A percentile compares a stretch with the other conserved stretches of the same genome.
These are phyloP conservation scores for Bocquillonia castaneifolia DNA, from an alignment of 441 rosid genomes.

Conservation along the genomic window DNA sequence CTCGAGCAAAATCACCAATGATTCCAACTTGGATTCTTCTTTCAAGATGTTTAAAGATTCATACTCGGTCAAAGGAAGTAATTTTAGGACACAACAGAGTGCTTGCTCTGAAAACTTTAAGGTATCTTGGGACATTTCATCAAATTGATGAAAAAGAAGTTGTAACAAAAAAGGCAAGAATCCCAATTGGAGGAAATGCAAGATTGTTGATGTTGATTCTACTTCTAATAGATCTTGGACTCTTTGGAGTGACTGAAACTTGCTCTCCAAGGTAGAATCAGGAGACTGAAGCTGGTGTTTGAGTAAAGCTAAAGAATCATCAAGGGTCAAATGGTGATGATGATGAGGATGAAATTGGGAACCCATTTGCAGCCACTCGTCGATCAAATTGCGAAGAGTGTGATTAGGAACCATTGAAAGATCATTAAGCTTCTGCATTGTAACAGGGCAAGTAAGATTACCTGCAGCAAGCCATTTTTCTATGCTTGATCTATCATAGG, in stretches of 20 bases:
- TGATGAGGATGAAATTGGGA: constrained; percentile 21
- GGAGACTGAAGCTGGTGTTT: constrained; percentile 36
- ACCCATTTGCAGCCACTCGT: constrained; percentile 44
- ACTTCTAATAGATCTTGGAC: constrained; percentile 25
- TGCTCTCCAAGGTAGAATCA: constrained; percentile 22
- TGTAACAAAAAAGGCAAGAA: constrained; percentile 41
- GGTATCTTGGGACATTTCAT: constrained; percentile 22
- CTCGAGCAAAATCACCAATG: constrained; percentile 32
- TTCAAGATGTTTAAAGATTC: constrained; percentile 34
- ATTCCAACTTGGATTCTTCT: constrained; percentile 33
- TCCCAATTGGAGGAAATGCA: constrained; percentile 36
- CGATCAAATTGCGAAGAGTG: constrained; percentile 51
- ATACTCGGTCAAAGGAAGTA: constrained; percentile 29
- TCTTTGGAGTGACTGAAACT: constrained; percentile 28
- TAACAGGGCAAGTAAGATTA: constrained; percentile 57
- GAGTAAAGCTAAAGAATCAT: constrained; percentile 29
- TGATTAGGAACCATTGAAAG: constrained; percentile 49
- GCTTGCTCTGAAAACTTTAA: constrained; percentile 30
- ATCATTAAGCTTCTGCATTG: constrained; percentile 64
- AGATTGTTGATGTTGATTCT: constrained; percentile 24
- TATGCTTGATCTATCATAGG: constrained; percentile 59
- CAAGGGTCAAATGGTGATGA: background rate
- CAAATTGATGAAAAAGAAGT: constrained; percentile 30
- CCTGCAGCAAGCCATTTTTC: constrained; percentile 57
- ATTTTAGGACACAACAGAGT: constrained; percentile 31